Evolutionary conservation across 2,329 filamentous ascomycete genomes (phyloP), one percentile per base, ranked within the genome.

Genomic region (Stromatinia cepivora): DNA sequence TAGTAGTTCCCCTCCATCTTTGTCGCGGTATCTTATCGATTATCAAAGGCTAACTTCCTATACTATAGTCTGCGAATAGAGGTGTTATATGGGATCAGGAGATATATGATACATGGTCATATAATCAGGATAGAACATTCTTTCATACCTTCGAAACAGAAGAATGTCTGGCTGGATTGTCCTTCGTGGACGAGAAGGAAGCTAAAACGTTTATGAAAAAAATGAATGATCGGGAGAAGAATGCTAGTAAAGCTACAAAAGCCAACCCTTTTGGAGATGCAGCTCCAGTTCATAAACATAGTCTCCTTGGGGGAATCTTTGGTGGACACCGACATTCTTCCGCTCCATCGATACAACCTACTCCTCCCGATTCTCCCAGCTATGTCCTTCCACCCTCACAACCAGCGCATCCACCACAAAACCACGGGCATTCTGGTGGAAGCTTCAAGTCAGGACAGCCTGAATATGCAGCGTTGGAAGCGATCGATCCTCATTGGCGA

Each of bases 141-240:
- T 99, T 99, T 82, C 94, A 98, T 81, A 93, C 92, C 8, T 99
- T 99, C 79, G 95, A 99, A 82, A 86, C 97, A 69, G 94, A 98
- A 81, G 89, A 96, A 72, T 98, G 93, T 77, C 83, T 96, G 71
- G 95, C 93, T 8, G 95, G 90, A 0, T 82, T 99, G 71, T 97
- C 93, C 34, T 99, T 99, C 77, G 89, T 91, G 71, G 95, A 98
- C 80, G 95, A 98, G 83, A 98, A 97, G 81, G 95, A 99, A 82
- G 95, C 95, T 46, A 96, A 92, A 81, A 92, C 92, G 70, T 98
- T 99, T 82, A 90, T 94, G 81, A 97, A 97, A 86, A 98, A 97
- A 84, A 92, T 99, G 87, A 90, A 95, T 75, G 94, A 97, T 78
- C 87, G 94, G 73, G 94, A 98, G 82, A 97, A 97, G 86, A 94